Base-by-base conservation (phyloP, 192 early-diverging fungal species). In the Podila epicladia region DNA sequence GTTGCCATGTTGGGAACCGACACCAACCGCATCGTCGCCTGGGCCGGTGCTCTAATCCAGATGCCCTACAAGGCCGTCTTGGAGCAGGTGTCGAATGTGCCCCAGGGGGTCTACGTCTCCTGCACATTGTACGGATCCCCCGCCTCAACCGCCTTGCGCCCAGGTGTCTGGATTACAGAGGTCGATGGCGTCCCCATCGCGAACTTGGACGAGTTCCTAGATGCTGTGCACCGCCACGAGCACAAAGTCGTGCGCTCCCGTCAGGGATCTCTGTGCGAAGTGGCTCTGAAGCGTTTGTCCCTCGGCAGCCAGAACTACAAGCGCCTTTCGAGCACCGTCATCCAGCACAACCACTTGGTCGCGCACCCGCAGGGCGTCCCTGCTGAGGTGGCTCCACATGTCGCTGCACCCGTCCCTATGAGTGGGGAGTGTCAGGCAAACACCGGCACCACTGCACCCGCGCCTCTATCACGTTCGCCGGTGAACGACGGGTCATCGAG, bases 31-130 rank as follows among this genome's bases (percentile, higher is more conserved):
- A 86, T 96, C 0, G 82, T 98, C 38, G 84, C 90, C 20, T 98
- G 96, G 96, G 91, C 93, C 31, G 96, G 96, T 15, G 95, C 93
- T 0, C 71, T 92, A 24, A 87, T 96, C 60, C 93, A 95, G 71
- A 87, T 83, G 41, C 91, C 93, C 33, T 89, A 93, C 78, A 90
- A 89, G 69, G 89, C 92, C 8, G 86, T 92, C 20, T 74, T 90
- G 53, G 90, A 90, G 78, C 92, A 92, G 74, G 87, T 92, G 6
- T 82, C 86, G n/a, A 85, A 86, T 45, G 85, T 89, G 4, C 91
- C 92, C 20, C 84, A 83, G 1, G 88, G 91, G 31, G 91, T 93
- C 50, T 92, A 92, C 82, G 87, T 89, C 58, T 85, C 90, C 2
- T 83, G 74, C 73, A 89, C 88, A 20, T 70, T 84, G 12, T 84